Conservation (phyloP, 805 yeast species). For the Kazachstania viticola region DNA sequence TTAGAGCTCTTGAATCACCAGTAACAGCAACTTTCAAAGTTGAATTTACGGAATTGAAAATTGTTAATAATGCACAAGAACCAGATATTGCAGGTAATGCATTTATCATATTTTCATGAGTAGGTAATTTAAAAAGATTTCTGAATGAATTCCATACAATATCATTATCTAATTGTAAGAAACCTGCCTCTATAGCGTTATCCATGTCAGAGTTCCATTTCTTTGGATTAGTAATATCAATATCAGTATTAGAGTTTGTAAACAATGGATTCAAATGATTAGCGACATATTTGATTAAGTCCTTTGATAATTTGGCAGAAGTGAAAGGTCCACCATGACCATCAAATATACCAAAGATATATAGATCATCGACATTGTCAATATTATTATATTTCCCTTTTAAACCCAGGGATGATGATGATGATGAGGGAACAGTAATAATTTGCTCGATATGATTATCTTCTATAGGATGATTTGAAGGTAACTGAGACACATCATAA, state of each 20-base stretch:
- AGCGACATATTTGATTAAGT: slow-evolving; percentile 65
- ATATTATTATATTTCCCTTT: slow-evolving; percentile 29
- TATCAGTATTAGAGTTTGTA: too few species aligned
- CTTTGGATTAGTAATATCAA: slow-evolving; percentile 34
- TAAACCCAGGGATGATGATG: too few species aligned
- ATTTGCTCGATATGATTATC: slow-evolving; percentile 84
- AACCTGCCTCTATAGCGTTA: slow-evolving; percentile 70
- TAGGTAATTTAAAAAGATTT: slow-evolving; percentile 54
- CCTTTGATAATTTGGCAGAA: slow-evolving; percentile 71
- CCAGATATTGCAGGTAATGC: slow-evolving; percentile 94
- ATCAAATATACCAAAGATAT: slow-evolving; percentile 91
- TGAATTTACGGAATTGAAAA: slow-evolving; percentile 68
- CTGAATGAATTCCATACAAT: slow-evolving; percentile 68
- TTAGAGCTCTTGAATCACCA: slow-evolving; percentile 89
- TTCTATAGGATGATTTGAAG: slow-evolving; percentile 89
- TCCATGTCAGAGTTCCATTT: slow-evolving; percentile 70
- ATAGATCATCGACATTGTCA: slow-evolving; percentile 50
- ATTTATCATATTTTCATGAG: slow-evolving; percentile 42
- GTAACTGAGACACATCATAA: slow-evolving; percentile 80
- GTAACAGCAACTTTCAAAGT: slow-evolving; percentile 83
- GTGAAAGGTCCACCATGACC: slow-evolving; percentile 98
- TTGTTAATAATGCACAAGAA: slow-evolving; percentile 80
- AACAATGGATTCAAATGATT: slow-evolving; percentile 59
- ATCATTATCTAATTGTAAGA: slow-evolving; percentile 73
- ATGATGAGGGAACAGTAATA: slow-evolving; percentile 56